Base-by-base conservation (phyloP, 179 eudicot species). In the Beta macrorhiza region DNA sequence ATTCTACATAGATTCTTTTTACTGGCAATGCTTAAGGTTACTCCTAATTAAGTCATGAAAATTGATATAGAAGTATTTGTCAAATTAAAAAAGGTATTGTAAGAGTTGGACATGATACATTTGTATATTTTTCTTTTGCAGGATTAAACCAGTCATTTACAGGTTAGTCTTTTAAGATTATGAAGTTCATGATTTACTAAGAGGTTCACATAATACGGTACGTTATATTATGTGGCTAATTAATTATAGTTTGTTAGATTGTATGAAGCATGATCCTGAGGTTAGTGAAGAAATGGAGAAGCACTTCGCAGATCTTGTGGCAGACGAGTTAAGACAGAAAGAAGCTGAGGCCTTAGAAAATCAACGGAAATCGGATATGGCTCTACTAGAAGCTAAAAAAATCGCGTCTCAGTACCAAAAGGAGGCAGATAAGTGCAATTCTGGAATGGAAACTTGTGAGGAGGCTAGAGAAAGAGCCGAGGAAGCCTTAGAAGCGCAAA, bases 371-470 rank as follows among this genome's bases (percentile, higher is more conserved):
- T 89, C 93, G 16, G 93, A 92, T 13, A 83, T 84, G 87, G 88
- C 90, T n/a, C 75, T 92, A 29, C 85, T 94, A 0, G 97, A 94
- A 87, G 97, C 98, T 67, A 92, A 91, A 85, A 94, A 93, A 82
- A 37, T 91, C 16, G 86, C 97, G 5, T 92, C 97, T 22, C 95
- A 90, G 25, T 92, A 89, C 81, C 95, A 92, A 72, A 93, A 93
- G 57, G 95, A 93, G 75, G 97, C 95, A 11, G 95, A 93, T 65
- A 92, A 93, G 70, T 93, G 93, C 81, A 91, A 88, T 65, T 93
- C 93, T 0, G 93, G 95, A 10, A 94, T 94, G 98, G 97, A 93
- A 82, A 94, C 98, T 5, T 92, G 97, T 58, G 97, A 91, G 81
- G 97, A 90, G 80, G 97, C 98, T 4, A 86, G 95, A 81, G 97